These are phyloP conservation scores for Celoporthe dispersa DNA, from an alignment of 2,329 filamentous ascomycete genomes.

Conservation along the genomic window DNA sequence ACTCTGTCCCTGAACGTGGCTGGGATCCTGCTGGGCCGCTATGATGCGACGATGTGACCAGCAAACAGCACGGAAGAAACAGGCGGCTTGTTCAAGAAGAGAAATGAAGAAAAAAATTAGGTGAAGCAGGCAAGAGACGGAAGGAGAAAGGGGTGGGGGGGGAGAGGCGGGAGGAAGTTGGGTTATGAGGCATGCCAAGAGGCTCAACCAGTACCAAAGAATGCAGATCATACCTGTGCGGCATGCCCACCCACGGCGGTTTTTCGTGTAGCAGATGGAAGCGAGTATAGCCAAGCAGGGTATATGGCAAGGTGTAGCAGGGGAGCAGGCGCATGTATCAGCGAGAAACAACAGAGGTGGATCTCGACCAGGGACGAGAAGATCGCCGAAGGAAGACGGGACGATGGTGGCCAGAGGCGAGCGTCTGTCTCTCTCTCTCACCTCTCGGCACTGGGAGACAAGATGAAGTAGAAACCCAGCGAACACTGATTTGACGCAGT, in stretches of 20 bases:
- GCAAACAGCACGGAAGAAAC: constrained; percentile 30
- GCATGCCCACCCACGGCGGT: constrained; percentile 41
- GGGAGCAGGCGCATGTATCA: constrained; percentile 18
- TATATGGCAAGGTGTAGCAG: constrained; percentile 18
- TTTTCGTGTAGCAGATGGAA: constrained; percentile 29
- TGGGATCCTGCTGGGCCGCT: constrained; percentile 25
- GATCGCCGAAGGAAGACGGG: constrained; percentile 21
- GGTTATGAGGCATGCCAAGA: constrained; percentile 43
- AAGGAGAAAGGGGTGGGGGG: constrained; percentile 31
- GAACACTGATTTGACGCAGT: constrained; percentile 19
- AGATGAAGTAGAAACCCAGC: constrained; percentile 28
- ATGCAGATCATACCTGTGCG: constrained; percentile 50
- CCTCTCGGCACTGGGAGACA: not conserved
- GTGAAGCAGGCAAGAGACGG: constrained; percentile 31
- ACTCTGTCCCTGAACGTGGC: constrained; percentile 20
- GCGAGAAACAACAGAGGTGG: constrained; percentile 19
- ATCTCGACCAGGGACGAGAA: constrained; percentile 12
- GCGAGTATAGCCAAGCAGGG: constrained; percentile 21
- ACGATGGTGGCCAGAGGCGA: constrained; percentile 19
- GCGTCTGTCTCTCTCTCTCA: not conserved
- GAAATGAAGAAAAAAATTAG: constrained; percentile 30
- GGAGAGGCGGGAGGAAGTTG: constrained; percentile 33
- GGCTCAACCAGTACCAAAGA: constrained; percentile 43
- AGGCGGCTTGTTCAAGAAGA: constrained; percentile 20
- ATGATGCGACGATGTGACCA: constrained; percentile 28